Conservation (phyloP, 2,329 filamentous ascomycete genomes). For the Domatiomyces globalis region DNA sequence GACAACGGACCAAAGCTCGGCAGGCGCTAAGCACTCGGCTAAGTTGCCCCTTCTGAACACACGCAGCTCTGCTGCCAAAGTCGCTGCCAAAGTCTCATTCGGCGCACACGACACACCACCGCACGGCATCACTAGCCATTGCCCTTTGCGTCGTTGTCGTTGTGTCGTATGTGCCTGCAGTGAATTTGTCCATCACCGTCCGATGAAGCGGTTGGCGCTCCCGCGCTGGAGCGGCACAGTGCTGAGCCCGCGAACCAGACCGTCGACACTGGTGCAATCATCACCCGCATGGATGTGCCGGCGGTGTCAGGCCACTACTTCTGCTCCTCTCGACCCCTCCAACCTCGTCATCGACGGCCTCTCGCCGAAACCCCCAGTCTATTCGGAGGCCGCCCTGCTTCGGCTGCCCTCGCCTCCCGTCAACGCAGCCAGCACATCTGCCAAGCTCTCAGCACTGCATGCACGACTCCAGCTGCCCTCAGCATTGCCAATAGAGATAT, state of each 20-base stretch:
- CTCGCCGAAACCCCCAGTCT: slow-evolving; percentile 12
- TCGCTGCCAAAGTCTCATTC: not conserved
- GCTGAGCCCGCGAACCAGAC: slow-evolving; percentile 34
- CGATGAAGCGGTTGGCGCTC: slow-evolving; percentile 39
- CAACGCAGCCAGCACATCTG: slow-evolving; percentile 53
- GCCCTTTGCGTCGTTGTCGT: not conserved
- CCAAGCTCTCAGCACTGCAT: slow-evolving; percentile 85
- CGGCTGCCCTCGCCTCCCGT: slow-evolving; percentile 58
- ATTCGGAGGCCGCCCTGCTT: slow-evolving; percentile 24
- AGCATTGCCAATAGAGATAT: slow-evolving; percentile 69
- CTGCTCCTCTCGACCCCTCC: slow-evolving; percentile 19
- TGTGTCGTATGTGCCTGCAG: not conserved
- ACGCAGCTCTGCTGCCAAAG: not conserved
- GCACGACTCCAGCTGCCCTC: slow-evolving; percentile 70
- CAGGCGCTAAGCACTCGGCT: not conserved
- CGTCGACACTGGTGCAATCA: slow-evolving; percentile 15
- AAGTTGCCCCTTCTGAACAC: not conserved
- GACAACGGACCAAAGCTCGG: not conserved
- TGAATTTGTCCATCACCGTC: slow-evolving; percentile 7
- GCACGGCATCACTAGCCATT: not conserved
- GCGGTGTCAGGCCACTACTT: slow-evolving; percentile 30
- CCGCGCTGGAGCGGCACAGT: slow-evolving; percentile 38
- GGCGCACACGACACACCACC: not conserved
- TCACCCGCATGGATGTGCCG: slow-evolving; percentile 12
- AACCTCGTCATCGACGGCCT: slow-evolving; percentile 21